A percentile compares a stretch with the other conserved stretches of the same genome.
Conservation (phyloP, 108 stramenopile species). For the Nannochloropsis granulata region DNA sequence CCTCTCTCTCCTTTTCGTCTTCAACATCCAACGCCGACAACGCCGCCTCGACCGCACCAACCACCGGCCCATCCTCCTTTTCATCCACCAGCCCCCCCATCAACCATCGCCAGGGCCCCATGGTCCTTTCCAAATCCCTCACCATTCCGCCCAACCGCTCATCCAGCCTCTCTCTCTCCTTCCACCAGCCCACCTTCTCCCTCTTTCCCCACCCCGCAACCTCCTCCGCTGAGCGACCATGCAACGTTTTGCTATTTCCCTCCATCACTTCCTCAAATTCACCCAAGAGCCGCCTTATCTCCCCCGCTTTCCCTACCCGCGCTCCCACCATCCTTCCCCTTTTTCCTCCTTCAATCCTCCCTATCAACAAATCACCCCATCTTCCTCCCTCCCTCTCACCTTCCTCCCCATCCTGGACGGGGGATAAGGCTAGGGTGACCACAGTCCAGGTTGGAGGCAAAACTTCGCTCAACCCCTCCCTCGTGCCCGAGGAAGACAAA, state of each 20-base stretch:
- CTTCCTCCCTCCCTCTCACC: not conserved
- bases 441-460: not conserved
- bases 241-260: constrained; percentile 6
- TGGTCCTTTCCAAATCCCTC: not conserved
- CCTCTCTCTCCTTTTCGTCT: not conserved
- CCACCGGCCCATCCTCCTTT: not conserved
- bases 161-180: not conserved
- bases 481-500: not conserved
- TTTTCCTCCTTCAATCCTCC: not conserved
- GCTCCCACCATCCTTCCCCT: not conserved
- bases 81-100: not conserved
- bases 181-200: constrained; percentile 13
- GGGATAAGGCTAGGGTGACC: not conserved
- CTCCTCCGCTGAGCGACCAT: constrained; percentile 9
- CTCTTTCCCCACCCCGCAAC: constrained; percentile 3
- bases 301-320: not conserved
- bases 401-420: not conserved
- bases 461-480: not conserved
- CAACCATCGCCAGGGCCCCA: not conserved
- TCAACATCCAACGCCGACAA: not conserved
- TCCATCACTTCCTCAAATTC: constrained; percentile 16
- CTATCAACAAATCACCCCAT: not conserved
- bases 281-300: not conserved
- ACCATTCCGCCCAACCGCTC: not conserved
- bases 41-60: not conserved